Conservation (phyloP, 169 alveolate genomes). For the Plasmodium relictum region DNA sequence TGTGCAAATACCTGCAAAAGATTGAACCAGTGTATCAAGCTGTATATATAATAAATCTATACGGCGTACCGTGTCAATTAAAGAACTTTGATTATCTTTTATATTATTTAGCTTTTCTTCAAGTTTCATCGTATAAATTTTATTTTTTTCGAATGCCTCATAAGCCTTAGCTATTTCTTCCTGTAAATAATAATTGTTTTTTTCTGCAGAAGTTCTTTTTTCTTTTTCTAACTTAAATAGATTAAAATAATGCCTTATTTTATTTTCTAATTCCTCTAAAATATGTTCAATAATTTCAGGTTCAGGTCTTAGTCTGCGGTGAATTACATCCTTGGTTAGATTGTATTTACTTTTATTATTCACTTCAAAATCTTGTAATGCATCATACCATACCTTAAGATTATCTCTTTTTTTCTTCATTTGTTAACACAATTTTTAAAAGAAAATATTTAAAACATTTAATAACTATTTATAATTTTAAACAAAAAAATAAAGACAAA, state of each 20-base stretch:
- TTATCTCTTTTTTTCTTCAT: slow-evolving; percentile 42
- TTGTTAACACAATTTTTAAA: not conserved
- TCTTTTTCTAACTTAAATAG: slow-evolving; percentile 87
- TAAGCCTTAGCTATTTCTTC: slow-evolving; percentile 83
- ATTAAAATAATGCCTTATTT: slow-evolving; percentile 87
- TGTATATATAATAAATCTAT: slow-evolving; percentile 89
- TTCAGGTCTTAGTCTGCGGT: slow-evolving; percentile 82
- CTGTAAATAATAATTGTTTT: slow-evolving; percentile 85
- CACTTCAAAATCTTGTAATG: slow-evolving; percentile 15
- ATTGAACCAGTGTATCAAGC: slow-evolving; percentile 89
- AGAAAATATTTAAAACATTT: no score
- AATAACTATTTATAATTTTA: no score
- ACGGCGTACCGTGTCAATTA: slow-evolving; percentile 88
- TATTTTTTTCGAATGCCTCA: slow-evolving; percentile 79
- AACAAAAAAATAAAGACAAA: no score
- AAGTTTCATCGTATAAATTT: slow-evolving; percentile 76
- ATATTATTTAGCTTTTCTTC: slow-evolving; percentile 84
- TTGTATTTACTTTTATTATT: slow-evolving; percentile 15
- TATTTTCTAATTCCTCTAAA: slow-evolving; percentile 87
- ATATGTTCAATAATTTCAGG: slow-evolving; percentile 88
- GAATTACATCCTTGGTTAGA: slow-evolving; percentile 80
- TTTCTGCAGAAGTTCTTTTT: slow-evolving; percentile 84
- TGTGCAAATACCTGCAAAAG: slow-evolving; percentile 91
- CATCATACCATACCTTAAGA: slow-evolving; percentile 40
- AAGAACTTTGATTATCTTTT: slow-evolving; percentile 86